Evolutionary conservation across 176 grass and related monocot genomes (phyloP).

Genomic region (Sorghum bicolor): DNA sequence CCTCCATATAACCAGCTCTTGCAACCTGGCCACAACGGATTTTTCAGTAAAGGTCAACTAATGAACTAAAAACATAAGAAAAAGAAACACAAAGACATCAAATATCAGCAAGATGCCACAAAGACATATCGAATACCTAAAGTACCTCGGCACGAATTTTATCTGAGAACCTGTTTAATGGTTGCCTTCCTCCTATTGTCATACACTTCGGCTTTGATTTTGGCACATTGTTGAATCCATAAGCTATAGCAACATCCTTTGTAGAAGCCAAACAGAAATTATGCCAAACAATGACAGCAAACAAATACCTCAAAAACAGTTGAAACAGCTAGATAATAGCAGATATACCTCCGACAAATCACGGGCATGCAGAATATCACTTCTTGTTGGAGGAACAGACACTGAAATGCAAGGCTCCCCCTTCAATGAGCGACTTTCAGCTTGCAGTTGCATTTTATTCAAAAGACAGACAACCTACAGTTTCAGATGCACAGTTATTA

Average conservation of each 20-base stretch:
- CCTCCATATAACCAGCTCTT: conserved; percentile 97
- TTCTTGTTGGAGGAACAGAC: conserved; percentile 80
- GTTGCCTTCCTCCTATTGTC: conserved; percentile 77
- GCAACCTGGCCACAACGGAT: conserved; percentile 58
- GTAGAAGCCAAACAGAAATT: conserved; percentile 20
- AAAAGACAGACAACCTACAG: conserved; percentile 75
- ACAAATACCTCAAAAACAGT: neutral
- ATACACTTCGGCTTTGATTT: conserved; percentile 88
- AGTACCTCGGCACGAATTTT: conserved; percentile 94
- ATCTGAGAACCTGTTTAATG: conserved; percentile 93
- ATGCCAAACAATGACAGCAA: neutral
- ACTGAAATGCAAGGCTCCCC: conserved; percentile 42
- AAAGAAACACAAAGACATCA: neutral
- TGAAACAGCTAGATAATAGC: neutral
- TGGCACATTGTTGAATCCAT: conserved; percentile 94
- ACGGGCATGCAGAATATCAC: conserved; percentile 73
- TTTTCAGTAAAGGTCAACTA: conserved; percentile 6
- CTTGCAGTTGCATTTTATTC: conserved; percentile 96
- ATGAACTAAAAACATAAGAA: conserved; percentile 9
- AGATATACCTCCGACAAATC: conserved; percentile 65
- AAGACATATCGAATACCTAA: neutral
- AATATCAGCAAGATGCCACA: neutral
- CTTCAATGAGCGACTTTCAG: conserved; percentile 40
- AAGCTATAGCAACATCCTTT: conserved; percentile 97
- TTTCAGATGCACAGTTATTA: conserved; percentile 19